Percentiles rank a stretch among this genome's conserved stretches.
phyloP scores from a whole-genome alignment of 1,284 basidiomycete species.

The Sanghuangporus sanghuang region DNA sequence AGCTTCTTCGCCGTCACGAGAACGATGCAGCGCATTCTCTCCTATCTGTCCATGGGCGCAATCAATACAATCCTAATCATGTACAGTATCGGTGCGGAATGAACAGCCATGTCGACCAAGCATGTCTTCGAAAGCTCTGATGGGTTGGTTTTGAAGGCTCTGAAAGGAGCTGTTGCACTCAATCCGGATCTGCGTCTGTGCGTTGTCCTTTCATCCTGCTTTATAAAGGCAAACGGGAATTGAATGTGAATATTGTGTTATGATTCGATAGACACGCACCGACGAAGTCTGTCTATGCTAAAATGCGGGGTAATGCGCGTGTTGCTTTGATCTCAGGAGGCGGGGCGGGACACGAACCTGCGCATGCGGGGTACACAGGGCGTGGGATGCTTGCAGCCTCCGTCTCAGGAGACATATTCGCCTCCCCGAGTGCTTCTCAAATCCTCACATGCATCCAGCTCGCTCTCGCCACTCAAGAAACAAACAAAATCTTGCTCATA shows the following conservation, averaged over 20 bases:
- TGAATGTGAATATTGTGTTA: neutral
- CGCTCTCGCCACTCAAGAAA: conserved; percentile 27
- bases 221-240: conserved; percentile 7
- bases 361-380: conserved; percentile 55
- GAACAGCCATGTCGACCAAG: conserved; percentile 26
- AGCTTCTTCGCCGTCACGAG: neutral
- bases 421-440: conserved; percentile 59
- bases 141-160: conserved; percentile 48
- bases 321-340: conserved; percentile 62
- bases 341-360: conserved; percentile 69
- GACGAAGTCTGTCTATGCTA: conserved; percentile 36
- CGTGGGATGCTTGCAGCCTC: conserved; percentile 53
- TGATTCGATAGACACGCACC: conserved; percentile 22
- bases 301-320: conserved; percentile 27
- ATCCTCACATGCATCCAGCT: conserved; percentile 48
- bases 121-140: conserved; percentile 46
- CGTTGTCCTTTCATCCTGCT: conserved; percentile 23
- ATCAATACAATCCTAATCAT: neutral
- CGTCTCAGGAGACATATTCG: conserved; percentile 62
- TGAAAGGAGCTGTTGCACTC: conserved; percentile 45
- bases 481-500: conserved; percentile 34
- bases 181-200: conserved; percentile 49
- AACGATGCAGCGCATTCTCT: neutral
- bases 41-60: neutral
- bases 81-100: neutral